phyloP scores from a whole-genome alignment of 2,329 filamentous ascomycete genomes.

The Tympanopsis confertula region DNA sequence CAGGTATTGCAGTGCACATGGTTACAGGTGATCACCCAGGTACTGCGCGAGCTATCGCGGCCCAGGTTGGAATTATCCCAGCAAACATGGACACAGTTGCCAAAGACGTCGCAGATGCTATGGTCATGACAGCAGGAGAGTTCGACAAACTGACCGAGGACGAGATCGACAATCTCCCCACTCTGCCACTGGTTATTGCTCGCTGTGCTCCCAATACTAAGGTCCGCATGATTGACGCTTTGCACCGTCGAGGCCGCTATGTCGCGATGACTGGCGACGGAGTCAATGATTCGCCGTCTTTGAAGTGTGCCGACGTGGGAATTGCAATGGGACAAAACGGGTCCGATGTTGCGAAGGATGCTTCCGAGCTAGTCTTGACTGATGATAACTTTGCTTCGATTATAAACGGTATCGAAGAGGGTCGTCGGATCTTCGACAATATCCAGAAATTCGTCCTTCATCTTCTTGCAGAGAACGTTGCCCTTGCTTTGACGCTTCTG shows the following conservation, averaged over 20 bases:
- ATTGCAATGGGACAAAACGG: constrained; percentile 82
- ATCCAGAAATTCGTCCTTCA: constrained; percentile 82
- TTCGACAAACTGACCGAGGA: constrained; percentile 68
- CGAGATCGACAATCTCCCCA: constrained; percentile 64
- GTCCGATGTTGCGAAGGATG: constrained; percentile 76
- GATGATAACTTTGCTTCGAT: constrained; percentile 86
- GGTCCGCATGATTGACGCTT: constrained; percentile 79
- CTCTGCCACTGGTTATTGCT: constrained; percentile 71
- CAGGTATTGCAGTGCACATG: constrained; percentile 74
- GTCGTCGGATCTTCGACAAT: constrained; percentile 76
- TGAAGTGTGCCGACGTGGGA: constrained; percentile 72
- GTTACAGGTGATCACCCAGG: constrained; percentile 72
- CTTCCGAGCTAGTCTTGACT: constrained; percentile 69
- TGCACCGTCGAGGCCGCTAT: constrained; percentile 65
- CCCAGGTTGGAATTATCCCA: constrained; percentile 68
- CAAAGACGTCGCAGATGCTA: constrained; percentile 48
- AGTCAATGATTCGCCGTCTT: constrained; percentile 74
- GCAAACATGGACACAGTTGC: constrained; percentile 46
- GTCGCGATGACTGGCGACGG: constrained; percentile 85
- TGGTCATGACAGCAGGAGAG: constrained; percentile 65
- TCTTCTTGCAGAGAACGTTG: constrained; percentile 70
- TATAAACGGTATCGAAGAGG: constrained; percentile 71
- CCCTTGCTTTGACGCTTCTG: constrained; percentile 70
- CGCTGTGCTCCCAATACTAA: constrained; percentile 79
- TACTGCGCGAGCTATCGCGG: constrained; percentile 68